Percentiles rank a stretch among this genome's conserved stretches.
phyloP scores from a whole-genome alignment of 345 rosid species.

The Populus simonii region DNA sequence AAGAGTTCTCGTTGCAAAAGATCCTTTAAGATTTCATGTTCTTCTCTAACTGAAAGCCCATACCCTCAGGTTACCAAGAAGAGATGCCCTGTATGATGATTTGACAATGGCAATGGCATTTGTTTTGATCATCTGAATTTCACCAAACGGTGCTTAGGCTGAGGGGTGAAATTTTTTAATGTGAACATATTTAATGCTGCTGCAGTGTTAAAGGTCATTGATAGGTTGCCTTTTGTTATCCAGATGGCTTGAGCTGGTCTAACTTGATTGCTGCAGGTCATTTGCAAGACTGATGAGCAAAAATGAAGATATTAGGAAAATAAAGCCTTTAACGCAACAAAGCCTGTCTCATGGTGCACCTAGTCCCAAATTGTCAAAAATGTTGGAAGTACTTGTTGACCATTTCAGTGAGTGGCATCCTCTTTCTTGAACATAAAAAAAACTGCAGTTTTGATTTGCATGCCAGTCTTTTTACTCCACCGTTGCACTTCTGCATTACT shows the following conservation, averaged over 20 bases:
- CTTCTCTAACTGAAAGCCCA: background rate
- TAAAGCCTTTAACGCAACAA: constrained; percentile 74
- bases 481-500: constrained; percentile 8
- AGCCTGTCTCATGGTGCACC: constrained; percentile 82
- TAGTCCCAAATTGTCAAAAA: constrained; percentile 83
- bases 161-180: too few species aligned
- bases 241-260: constrained; percentile 13
- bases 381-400: constrained; percentile 72
- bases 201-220: background rate
- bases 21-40: background rate
- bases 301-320: constrained; percentile 67
- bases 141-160: too few species aligned
- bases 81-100: background rate
- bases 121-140: too few species aligned
- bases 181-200: background rate
- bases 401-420: constrained; percentile 72
- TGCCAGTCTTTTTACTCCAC: too few species aligned
- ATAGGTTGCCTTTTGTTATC: background rate
- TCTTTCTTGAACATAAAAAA: constrained; percentile 14
- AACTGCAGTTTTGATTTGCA: background rate
- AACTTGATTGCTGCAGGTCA: constrained; percentile 47
- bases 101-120: too few species aligned
- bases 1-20: constrained; percentile 1
- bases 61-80: background rate
- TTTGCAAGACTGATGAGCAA: constrained; percentile 79